Base-by-base conservation (phyloP, 1,139 yeast species). In the Lodderomyces margitis region DNA sequence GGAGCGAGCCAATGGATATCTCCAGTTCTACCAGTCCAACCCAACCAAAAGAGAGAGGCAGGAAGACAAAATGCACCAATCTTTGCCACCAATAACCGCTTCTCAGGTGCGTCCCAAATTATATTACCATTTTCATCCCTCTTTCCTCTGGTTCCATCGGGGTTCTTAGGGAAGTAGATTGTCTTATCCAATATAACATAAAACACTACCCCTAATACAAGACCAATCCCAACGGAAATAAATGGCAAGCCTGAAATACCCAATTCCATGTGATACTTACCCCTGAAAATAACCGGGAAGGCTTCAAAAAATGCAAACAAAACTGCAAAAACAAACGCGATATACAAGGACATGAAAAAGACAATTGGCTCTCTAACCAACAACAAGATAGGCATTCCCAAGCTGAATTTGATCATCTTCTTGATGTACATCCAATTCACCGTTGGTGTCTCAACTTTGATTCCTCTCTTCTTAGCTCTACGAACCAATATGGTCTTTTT, bases 251-350 rank as follows among this genome's bases (percentile, higher is more conserved):
- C 88, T 2, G 87, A 74, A 11, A 76, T 62, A 45, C 88, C 91
- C 8, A 67, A 51, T 28, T 57, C 57, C 86, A 83, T 80, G 5
- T 51, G 54, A 58, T 84, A 82, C 19, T 71, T 76, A 27, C 83
- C 84, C 54, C 77, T 66, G 63, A 83, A 84, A 47, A 83, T 83
- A 40, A 83, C 75, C 17, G 91, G 91, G 62, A 74, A 83, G 2
- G 89, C 88, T 59, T 83, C 91, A 55, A 84, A 83, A 67, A 83
- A 83, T 0, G 87, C 89, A 52, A 83, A 84, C 46, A 84, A 66
- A 3, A 84, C 87, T 0, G 89, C 88, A 64, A 83, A 83, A 34
- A 83, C 74, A 54, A 83, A 83, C 0, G 89, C 83, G 47, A 81
- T 76, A 59, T 83, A 83, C 38, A 82, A 58, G 17, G 87, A 79